Percentiles rank a stretch among this genome's conserved stretches.
phyloP scores from a whole-genome alignment of 768 basidiomycete species.

The Mycena albidolilacea region DNA sequence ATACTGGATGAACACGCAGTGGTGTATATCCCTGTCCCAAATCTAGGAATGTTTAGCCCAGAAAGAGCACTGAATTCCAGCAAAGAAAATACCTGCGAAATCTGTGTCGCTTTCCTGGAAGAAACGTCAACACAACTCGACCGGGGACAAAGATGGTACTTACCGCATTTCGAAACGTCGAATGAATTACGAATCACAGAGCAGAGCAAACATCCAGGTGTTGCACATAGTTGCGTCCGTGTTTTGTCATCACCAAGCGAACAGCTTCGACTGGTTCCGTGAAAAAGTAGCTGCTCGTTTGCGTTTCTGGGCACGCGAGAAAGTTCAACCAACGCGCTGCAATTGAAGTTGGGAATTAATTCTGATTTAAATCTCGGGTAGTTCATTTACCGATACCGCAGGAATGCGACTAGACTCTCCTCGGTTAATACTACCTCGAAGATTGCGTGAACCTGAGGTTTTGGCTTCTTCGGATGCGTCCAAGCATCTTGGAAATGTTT shows the following conservation, averaged over 20 bases:
- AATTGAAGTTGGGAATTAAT: neutral
- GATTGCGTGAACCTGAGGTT: conserved; percentile 63
- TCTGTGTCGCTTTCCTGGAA: conserved; percentile 67
- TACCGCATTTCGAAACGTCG: conserved; percentile 72
- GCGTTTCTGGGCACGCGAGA: conserved; percentile 49
- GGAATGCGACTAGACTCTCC: conserved; percentile 59
- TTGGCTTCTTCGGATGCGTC: conserved; percentile 68
- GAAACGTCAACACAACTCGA: neutral
- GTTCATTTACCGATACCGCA: conserved; percentile 59
- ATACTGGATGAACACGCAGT: conserved; percentile 77
- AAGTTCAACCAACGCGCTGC: conserved; percentile 50
- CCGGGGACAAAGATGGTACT: conserved; percentile 35
- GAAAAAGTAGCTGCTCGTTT: conserved; percentile 75
- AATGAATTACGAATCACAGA: conserved; percentile 71
- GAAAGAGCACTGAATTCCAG: neutral
- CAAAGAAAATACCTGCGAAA: conserved; percentile 60
- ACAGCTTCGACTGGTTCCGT: conserved; percentile 76
- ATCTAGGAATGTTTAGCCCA: conserved; percentile 52
- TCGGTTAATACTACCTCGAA: conserved; percentile 68
- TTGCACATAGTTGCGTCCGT: conserved; percentile 63
- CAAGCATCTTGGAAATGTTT: conserved; percentile 67
- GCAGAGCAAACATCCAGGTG: conserved; percentile 69
- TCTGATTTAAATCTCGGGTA: neutral
- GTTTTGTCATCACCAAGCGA: conserved; percentile 66
- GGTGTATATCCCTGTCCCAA: conserved; percentile 80